phyloP scores from a whole-genome alignment of 2,329 filamentous ascomycete species.

The Rhynchosporium graminicola region DNA sequence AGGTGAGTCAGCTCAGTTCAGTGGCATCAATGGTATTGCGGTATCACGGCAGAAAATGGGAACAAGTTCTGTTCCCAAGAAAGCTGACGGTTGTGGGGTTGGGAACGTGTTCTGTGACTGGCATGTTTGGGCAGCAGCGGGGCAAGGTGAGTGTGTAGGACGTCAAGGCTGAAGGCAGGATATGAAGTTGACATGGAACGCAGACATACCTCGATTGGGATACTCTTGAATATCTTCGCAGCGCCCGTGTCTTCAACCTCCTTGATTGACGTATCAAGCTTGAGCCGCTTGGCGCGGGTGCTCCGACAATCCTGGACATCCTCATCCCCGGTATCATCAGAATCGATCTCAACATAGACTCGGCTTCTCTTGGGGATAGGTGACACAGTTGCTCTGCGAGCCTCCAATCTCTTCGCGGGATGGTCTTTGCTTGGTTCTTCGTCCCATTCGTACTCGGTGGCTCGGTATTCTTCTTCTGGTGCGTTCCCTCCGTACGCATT shows the following conservation, averaged over 20 bases:
- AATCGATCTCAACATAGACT: background rate
- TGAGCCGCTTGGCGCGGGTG: conserved; percentile 3
- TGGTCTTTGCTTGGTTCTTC: conserved; percentile 6
- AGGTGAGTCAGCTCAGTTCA: conserved; percentile 10
- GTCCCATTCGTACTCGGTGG: conserved; percentile 7
- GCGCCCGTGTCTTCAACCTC: conserved; percentile 1
- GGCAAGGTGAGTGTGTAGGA: background rate
- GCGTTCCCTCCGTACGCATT: background rate
- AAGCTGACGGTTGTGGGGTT: background rate
- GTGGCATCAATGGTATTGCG: background rate
- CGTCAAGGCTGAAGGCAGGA: background rate
- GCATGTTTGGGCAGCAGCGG: background rate
- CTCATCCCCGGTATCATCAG: conserved; percentile 8
- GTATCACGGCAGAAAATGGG: too few species aligned
- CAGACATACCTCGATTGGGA: conserved; percentile 26
- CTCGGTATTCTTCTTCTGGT: conserved; percentile 4
- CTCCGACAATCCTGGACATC: background rate
- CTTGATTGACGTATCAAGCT: background rate
- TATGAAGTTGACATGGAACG: background rate
- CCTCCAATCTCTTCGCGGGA: conserved; percentile 10
- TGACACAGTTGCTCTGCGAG: background rate
- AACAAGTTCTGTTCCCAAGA: background rate
- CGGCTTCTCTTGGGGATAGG: conserved; percentile 3
- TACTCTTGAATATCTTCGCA: conserved; percentile 19
- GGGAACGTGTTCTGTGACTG: background rate